Conservation (phyloP, 441 rosid genomes). For the Sinapis alba region DNA sequence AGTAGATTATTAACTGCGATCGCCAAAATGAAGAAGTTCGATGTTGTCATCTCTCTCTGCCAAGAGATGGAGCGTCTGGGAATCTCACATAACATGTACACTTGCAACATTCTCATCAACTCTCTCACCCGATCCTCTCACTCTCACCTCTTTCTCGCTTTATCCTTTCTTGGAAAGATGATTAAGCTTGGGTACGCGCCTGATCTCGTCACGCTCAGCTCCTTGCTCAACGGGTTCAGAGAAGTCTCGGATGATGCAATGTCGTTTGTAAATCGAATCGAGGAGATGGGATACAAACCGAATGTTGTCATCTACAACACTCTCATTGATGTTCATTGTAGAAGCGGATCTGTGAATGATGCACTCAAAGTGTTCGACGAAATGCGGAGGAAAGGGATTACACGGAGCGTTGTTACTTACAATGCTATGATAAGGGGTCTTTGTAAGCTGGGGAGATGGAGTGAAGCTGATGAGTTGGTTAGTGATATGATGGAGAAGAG, state of each 20-base stretch:
- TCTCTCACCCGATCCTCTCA: background rate
- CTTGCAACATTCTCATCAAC: background rate
- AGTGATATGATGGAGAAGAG: background rate
- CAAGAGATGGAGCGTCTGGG: background rate
- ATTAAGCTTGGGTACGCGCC: background rate
- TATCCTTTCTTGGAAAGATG: background rate
- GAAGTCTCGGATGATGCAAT: background rate
- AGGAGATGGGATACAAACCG: background rate
- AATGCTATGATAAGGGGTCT: background rate
- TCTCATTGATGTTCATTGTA: slow-evolving; percentile 24
- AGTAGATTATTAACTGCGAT: background rate
- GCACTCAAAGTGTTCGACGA: background rate
- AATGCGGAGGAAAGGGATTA: slow-evolving; percentile 20
- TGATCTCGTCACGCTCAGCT: background rate
- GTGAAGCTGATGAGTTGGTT: background rate
- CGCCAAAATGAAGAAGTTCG: background rate
- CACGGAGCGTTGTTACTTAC: background rate
- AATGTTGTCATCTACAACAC: slow-evolving; percentile 9
- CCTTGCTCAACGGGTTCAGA: background rate
- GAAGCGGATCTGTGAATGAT: background rate
- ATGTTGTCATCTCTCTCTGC: background rate
- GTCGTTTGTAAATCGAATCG: background rate
- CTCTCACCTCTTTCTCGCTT: background rate
- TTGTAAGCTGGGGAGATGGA: slow-evolving; percentile 21
- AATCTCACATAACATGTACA: background rate